phyloP scores from a whole-genome alignment of 108 stramenopile species.

The Craspedostauros australis region DNA sequence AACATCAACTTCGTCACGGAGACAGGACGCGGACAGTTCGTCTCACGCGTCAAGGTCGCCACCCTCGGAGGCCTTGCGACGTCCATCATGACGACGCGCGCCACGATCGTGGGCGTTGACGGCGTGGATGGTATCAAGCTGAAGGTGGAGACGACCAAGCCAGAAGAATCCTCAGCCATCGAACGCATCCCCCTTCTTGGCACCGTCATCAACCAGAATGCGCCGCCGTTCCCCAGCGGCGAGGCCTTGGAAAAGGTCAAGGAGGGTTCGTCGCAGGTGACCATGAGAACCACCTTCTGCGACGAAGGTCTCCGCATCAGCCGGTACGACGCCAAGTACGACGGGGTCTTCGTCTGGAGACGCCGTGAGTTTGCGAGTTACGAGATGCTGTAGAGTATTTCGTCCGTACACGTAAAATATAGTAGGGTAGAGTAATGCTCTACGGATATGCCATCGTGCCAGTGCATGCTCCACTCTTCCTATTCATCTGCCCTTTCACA shows the following conservation, averaged over 20 bases:
- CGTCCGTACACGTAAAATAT: too few species aligned
- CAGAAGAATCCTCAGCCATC: slow-evolving; percentile 65
- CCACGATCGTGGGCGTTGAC: slow-evolving; percentile 38
- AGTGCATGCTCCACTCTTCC: too few species aligned
- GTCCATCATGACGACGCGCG: slow-evolving; percentile 82
- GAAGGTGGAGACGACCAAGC: slow-evolving; percentile 71
- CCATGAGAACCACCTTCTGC: slow-evolving; percentile 67
- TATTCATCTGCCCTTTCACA: too few species aligned
- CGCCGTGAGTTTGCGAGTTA: slow-evolving; percentile 45
- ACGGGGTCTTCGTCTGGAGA: slow-evolving; percentile 69
- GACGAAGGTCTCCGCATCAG: slow-evolving; percentile 70
- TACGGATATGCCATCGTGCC: too few species aligned
- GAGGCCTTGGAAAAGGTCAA: slow-evolving; percentile 58
- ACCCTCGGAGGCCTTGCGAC: slow-evolving; percentile 78
- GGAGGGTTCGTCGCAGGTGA: slow-evolving; percentile 65
- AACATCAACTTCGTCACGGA: slow-evolving; percentile 47
- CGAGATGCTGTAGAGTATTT: slow-evolving; percentile 19
- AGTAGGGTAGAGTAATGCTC: too few species aligned
- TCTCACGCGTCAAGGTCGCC: slow-evolving; percentile 75
- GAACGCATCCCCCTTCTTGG: slow-evolving; percentile 32
- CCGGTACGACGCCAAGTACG: slow-evolving; percentile 46
- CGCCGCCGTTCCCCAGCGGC: slow-evolving; percentile 72
- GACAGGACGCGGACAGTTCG: slow-evolving; percentile 45
- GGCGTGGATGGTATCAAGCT: slow-evolving; percentile 59
- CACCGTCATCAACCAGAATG: slow-evolving; percentile 40